A percentile compares a stretch with the other conserved stretches of the same genome.
These are phyloP conservation scores for Blastobotrys raffinosifermentans DNA, from an alignment of 1,139 yeast genomes.

Conservation along the genomic window DNA sequence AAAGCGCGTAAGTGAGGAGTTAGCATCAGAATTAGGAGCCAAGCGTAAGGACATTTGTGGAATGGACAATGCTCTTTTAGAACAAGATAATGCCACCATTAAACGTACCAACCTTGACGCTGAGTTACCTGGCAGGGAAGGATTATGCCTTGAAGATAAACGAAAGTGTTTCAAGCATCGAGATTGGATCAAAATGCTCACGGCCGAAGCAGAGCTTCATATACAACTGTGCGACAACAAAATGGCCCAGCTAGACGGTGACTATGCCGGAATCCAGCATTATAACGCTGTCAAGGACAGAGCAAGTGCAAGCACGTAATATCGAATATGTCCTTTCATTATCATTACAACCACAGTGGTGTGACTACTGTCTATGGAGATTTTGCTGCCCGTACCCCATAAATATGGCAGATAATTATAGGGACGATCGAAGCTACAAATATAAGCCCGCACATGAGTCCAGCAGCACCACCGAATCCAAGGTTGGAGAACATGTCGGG, in stretches of 20 bases:
- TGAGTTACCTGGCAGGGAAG: slow-evolving; percentile 19
- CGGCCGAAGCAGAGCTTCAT: slow-evolving; percentile 40
- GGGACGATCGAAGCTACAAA: not conserved
- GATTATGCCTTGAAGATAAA: slow-evolving; percentile 54
- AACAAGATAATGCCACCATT: slow-evolving; percentile 19
- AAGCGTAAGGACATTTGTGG: slow-evolving; percentile 40
- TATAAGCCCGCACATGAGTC: not conserved
- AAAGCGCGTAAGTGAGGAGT: slow-evolving; percentile 19
- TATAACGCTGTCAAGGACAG: no score
- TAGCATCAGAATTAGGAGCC: slow-evolving; percentile 20
- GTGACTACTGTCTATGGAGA: no score
- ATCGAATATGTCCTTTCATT: no score
- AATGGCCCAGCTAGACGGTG: slow-evolving; percentile 19
- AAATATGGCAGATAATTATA: no score
- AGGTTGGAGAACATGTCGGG: not conserved
- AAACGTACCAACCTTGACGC: slow-evolving; percentile 10
- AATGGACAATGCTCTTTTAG: slow-evolving; percentile 30
- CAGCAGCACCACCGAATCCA: slow-evolving; percentile 3
- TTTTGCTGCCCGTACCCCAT: no score
- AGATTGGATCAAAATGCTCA: slow-evolving; percentile 57
- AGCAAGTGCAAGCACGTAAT: no score
- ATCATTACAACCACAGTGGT: no score
- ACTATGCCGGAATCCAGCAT: slow-evolving; percentile 11
- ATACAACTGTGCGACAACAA: slow-evolving; percentile 34
- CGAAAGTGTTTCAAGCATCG: slow-evolving; percentile 61